phyloP scores from a whole-genome alignment of 1,284 basidiomycete genomes.

The Mixia osmundae region DNA sequence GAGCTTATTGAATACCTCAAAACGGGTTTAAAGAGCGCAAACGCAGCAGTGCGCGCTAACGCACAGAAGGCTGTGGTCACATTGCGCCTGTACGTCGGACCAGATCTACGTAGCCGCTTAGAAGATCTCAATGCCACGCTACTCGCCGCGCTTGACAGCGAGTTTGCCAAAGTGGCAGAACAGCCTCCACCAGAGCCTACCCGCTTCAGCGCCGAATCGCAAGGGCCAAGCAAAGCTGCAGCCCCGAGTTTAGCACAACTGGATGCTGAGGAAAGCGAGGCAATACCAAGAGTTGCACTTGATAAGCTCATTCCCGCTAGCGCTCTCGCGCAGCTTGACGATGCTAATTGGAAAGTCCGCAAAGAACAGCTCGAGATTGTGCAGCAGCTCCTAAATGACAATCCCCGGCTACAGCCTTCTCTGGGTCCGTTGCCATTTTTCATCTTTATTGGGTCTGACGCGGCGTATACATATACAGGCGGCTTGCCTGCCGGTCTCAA shows the following conservation, averaged over 20 bases:
- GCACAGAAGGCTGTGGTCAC: conserved; percentile 90
- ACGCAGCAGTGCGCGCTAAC: conserved; percentile 75
- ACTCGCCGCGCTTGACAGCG: conserved; percentile 64
- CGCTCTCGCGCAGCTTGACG: conserved; percentile 57
- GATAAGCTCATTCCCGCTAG: conserved; percentile 70
- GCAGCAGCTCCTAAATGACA: conserved; percentile 59
- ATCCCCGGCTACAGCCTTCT: conserved; percentile 69
- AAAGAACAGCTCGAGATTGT: conserved; percentile 83
- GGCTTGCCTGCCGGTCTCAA: conserved; percentile 79
- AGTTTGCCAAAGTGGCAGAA: conserved; percentile 84
- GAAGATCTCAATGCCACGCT: conserved; percentile 89
- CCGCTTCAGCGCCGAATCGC: conserved; percentile 43
- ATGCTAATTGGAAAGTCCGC: conserved; percentile 79
- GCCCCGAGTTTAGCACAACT: no score
- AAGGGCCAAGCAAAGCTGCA: conserved; percentile 20
- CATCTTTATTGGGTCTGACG: conserved; percentile 4
- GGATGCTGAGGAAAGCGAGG: no score
- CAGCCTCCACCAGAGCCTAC: conserved; percentile 55
- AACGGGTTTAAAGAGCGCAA: conserved; percentile 67
- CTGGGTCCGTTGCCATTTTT: conserved; percentile 37
- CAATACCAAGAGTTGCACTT: conserved; percentile 85
- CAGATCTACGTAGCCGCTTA: conserved; percentile 37
- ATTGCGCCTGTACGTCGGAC: conserved; percentile 70
- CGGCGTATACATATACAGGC: conserved; percentile 27
- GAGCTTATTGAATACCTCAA: conserved; percentile 79